Conservation (phyloP, 352 stramenopile species). For the Pythium pyrilobum region DNA sequence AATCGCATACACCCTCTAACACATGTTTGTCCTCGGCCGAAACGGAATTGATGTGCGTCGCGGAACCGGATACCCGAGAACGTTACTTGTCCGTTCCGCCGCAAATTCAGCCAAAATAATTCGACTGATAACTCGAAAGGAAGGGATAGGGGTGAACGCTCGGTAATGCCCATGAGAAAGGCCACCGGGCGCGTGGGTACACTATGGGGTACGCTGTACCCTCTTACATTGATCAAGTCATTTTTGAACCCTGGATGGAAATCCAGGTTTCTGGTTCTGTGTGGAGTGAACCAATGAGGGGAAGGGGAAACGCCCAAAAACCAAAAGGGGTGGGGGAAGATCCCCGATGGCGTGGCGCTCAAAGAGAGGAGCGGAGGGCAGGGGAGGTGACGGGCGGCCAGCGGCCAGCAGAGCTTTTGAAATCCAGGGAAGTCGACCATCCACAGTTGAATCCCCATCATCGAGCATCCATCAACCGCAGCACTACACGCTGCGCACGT, state of each 20-base stretch:
- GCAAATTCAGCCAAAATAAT: neutral
- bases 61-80: slow-evolving; percentile 12
- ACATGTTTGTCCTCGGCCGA: neutral
- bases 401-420: too few relatives aligned
- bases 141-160: slow-evolving; percentile 1
- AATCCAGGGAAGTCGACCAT: neutral
- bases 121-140: slow-evolving; percentile 14
- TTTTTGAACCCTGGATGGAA: neutral
- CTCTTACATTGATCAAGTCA: slow-evolving; percentile 8
- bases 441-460: slow-evolving; percentile 2
- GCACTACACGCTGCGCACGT: too few relatives aligned
- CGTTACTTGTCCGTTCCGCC: slow-evolving; percentile 7
- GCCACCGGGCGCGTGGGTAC: neutral
- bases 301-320: slow-evolving; percentile 8
- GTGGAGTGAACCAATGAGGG: neutral
- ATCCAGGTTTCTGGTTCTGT: slow-evolving; percentile 3
- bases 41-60: neutral
- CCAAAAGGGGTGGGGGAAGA: slow-evolving; percentile 3
- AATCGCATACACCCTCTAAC: neutral
- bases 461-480: slow-evolving; percentile 4
- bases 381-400: too few relatives aligned
- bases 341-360: neutral
- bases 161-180: slow-evolving; percentile 4
- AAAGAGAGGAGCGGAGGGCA: too few relatives aligned
- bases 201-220: neutral